Conservation (phyloP, 1,284 basidiomycete genomes). For the Tremellales sp. region DNA sequence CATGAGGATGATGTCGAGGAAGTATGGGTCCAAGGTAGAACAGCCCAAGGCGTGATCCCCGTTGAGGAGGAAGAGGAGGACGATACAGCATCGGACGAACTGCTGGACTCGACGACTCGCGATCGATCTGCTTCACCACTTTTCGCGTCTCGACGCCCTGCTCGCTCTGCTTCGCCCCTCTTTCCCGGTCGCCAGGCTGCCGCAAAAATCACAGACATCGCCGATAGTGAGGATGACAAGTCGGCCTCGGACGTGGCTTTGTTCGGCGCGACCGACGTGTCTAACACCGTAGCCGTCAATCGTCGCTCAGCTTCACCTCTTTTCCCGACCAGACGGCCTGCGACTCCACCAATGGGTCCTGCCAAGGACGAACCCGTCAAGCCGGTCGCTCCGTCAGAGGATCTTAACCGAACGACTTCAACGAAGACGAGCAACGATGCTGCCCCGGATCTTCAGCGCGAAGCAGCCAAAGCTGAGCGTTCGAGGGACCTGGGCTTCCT, state of each 20-base stretch:
- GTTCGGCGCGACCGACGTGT: no score
- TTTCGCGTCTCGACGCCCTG: slow-evolving; percentile 11
- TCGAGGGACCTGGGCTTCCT: slow-evolving; percentile 26
- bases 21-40: background rate
- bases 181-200: slow-evolving; percentile 9
- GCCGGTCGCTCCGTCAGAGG: background rate
- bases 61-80: slow-evolving; percentile 8
- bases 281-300: no score
- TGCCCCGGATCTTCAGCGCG: slow-evolving; percentile 14
- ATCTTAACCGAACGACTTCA: no score
- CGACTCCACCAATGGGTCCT: no score
- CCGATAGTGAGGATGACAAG: no score
- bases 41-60: background rate
- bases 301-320: no score
- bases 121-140: slow-evolving; percentile 13
- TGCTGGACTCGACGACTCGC: background rate
- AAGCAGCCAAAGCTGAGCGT: slow-evolving; percentile 24
- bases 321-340: no score
- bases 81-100: slow-evolving; percentile 2
- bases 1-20: slow-evolving; percentile 6
- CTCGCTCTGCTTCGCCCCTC: slow-evolving; percentile 8
- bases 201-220: no score
- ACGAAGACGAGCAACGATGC: no score
- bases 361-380: background rate
- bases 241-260: no score